A percentile compares a stretch with the other conserved stretches of the same genome.
Evolutionary conservation across 768 basidiomycete genomes (phyloP).

Genomic region (Hortiboletus flavorubellus): DNA sequence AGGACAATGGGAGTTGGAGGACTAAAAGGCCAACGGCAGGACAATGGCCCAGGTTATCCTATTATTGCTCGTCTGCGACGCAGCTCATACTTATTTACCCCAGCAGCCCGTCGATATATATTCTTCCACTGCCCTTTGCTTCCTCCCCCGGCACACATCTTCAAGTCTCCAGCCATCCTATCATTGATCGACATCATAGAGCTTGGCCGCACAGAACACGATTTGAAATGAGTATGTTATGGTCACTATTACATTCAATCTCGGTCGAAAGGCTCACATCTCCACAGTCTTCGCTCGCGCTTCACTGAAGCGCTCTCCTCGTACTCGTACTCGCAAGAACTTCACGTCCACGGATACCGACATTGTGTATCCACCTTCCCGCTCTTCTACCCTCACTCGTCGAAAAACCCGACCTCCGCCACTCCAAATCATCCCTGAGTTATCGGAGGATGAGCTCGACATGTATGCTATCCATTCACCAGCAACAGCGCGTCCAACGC

Average conservation of each 20-base stretch:
- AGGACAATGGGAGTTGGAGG: slow-evolving; percentile 23
- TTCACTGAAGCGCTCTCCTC: slow-evolving; percentile 28
- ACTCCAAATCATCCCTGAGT: slow-evolving; percentile 32
- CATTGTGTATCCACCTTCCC: slow-evolving; percentile 1
- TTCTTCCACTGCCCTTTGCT: neutral
- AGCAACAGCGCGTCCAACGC: slow-evolving; percentile 19
- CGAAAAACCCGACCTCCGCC: slow-evolving; percentile 25
- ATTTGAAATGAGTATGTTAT: slow-evolving; percentile 25
- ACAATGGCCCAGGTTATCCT: slow-evolving; percentile 8
- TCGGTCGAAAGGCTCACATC: neutral
- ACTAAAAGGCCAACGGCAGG: slow-evolving; percentile 20
- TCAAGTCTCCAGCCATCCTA: neutral
- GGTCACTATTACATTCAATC: neutral
- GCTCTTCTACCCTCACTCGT: slow-evolving; percentile 1
- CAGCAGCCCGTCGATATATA: slow-evolving; percentile 19
- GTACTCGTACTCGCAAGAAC: slow-evolving; percentile 22
- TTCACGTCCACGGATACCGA: slow-evolving; percentile 8
- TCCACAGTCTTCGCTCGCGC: slow-evolving; percentile 22
- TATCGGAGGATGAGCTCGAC: slow-evolving; percentile 19
- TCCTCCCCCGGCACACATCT: slow-evolving; percentile 8
- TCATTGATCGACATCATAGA: neutral
- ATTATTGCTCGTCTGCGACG: slow-evolving; percentile 18
- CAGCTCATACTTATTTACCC: slow-evolving; percentile 5
- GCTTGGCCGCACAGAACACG: slow-evolving; percentile 5
- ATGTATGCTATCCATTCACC: slow-evolving; percentile 11